Base-by-base conservation (phyloP, 2,329 filamentous ascomycete species). In the Cladosporium sphaerospermum region DNA sequence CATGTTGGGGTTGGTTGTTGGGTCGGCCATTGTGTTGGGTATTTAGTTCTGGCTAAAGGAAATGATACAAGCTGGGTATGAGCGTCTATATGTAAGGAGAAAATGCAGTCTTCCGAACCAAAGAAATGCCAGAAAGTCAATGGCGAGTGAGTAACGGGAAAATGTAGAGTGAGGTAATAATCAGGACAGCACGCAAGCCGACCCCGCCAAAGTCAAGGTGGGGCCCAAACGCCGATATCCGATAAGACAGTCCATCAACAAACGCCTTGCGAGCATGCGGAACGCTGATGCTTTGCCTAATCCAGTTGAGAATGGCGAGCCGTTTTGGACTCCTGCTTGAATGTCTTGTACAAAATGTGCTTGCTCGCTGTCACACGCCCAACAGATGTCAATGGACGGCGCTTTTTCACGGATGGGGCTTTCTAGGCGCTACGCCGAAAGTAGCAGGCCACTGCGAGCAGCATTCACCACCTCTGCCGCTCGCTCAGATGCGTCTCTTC, bases 401-500 rank as follows among this genome's bases (percentile, higher is more conserved):
- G 23, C 23, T 2, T 28, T 2, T 28, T 28, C 23, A 2, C 23
- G 7, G 23, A 4, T 28, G 23, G 23, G 23, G 23, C 23, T 28
- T 28, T 28, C 23, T 7, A 28, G 23, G 4, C 23, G 51, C 51
- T 47, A 28, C 34, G 31, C 48, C 48, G 23, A 51, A 51, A 16
- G 40, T 31, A 51, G 40, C 14, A 43, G 13, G 32, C 31, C 16
- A 34, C 32, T 39, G 32, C 37, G 48, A 19, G 11, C 4, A 23
- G 32, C 13, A 14, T 13, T 14, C 23, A 5, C 23, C 5, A 28
- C 23, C 23, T 28, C 23, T 28, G 23, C 9, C 34, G 10, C 34
- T 11, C 34, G 34, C 13, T 62, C 56, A 68, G 23, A 62, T 67
- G 6, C 65, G 59, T 54, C 73, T 63, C 48, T 69, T 69, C 14